phyloP scores from a whole-genome alignment of 2,329 filamentous ascomycete species.

The Eutypa lata region DNA sequence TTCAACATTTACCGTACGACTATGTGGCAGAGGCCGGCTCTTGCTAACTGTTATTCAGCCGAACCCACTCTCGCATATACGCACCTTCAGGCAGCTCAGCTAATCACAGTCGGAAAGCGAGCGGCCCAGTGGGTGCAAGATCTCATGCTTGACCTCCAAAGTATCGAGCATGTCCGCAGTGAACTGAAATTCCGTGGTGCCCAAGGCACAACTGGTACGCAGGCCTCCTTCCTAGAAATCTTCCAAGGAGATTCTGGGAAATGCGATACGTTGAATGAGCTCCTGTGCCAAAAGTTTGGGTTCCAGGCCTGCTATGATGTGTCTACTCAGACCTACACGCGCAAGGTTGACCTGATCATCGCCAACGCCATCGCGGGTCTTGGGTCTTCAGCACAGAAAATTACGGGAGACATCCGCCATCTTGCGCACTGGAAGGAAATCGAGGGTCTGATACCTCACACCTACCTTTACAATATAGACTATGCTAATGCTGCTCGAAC shows the following conservation, averaged over 20 bases:
- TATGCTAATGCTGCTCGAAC: no score
- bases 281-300: conserved; percentile 49
- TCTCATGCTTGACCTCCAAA: conserved; percentile 68
- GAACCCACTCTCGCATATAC: conserved; percentile 72
- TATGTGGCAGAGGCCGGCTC: no score
- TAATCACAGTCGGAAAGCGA: conserved; percentile 55
- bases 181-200: conserved; percentile 63
- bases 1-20: no score
- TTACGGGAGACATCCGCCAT: conserved; percentile 69
- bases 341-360: conserved; percentile 76
- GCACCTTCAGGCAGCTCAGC: conserved; percentile 62
- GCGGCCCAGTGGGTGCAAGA: conserved; percentile 70
- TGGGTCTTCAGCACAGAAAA: conserved; percentile 72
- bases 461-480: no score
- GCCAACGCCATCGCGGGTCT: conserved; percentile 73
- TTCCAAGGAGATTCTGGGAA: conserved; percentile 44
- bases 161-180: conserved; percentile 63
- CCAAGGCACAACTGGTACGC: conserved; percentile 64
- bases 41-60: no score
- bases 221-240: conserved; percentile 66
- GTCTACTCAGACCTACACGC: conserved; percentile 63
- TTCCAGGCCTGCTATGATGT: conserved; percentile 49
- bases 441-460: no score
- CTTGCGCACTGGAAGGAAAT: conserved; percentile 73
- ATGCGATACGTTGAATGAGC: conserved; percentile 48